Percentiles rank a stretch among this genome's conserved stretches.
Evolutionary conservation across 2,329 filamentous ascomycete species (phyloP).

Genomic region (Biscogniauxia mediterranea): DNA sequence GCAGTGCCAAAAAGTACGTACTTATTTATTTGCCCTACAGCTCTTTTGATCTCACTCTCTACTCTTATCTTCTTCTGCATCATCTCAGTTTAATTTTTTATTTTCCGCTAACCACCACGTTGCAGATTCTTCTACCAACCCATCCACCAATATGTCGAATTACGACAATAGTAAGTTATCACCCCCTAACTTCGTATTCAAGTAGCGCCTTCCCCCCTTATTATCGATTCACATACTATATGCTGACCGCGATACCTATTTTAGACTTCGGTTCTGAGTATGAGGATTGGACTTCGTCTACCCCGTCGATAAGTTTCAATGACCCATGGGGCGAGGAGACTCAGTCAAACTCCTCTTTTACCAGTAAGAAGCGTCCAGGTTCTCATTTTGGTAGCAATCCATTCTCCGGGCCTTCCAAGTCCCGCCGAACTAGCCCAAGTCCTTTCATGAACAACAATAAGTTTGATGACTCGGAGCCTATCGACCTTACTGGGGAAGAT

Average conservation of each 20-base stretch:
- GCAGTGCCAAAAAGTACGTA: slow-evolving; percentile 4
- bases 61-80: neutral
- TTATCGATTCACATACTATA: neutral
- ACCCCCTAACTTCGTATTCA: neutral
- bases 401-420: slow-evolving; percentile 28
- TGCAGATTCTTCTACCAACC: neutral
- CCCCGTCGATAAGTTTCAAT: neutral
- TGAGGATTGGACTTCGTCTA: slow-evolving; percentile 1
- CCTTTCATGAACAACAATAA: slow-evolving; percentile 9
- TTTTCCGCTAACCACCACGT: neutral
- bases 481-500: slow-evolving; percentile 43
- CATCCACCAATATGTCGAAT: neutral
- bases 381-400: slow-evolving; percentile 20
- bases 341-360: neutral
- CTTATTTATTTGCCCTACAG: neutral
- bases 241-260: neutral
- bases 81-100: neutral
- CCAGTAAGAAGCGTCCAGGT: slow-evolving; percentile 27
- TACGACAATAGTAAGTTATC: neutral
- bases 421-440: slow-evolving; percentile 31
- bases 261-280: neutral
- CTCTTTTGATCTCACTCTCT: neutral
- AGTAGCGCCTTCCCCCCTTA: neutral
- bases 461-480: slow-evolving; percentile 22
- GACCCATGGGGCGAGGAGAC: neutral